These are phyloP conservation scores for Colletotrichum sp. DNA, from an alignment of 2,329 filamentous ascomycete genomes.

Conservation along the genomic window DNA sequence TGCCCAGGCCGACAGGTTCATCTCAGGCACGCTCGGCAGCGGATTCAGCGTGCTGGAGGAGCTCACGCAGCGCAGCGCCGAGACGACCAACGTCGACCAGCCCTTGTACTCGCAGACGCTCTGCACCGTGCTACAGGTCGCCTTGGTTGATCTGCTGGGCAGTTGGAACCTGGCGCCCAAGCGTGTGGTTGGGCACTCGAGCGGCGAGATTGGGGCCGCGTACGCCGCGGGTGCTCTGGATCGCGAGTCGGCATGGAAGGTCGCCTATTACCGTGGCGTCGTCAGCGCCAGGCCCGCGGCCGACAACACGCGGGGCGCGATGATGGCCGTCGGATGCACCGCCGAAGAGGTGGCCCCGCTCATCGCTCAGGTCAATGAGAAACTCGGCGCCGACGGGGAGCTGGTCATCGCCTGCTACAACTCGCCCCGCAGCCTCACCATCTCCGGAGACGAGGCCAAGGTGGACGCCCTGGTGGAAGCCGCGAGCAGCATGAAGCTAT, in stretches of 20 bases:
- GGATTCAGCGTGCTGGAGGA: constrained; percentile 25
- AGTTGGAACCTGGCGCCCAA: constrained; percentile 35
- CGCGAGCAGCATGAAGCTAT: constrained; percentile 32
- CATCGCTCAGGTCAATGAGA: constrained; percentile 23
- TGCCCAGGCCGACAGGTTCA: not conserved
- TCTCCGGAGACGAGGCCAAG: constrained; percentile 44
- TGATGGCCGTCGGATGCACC: constrained; percentile 57
- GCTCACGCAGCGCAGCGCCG: constrained; percentile 30
- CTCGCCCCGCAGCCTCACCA: constrained; percentile 54
- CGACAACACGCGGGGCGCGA: constrained; percentile 44
- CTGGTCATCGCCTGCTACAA: constrained; percentile 46
- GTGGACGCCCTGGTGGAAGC: constrained; percentile 20
- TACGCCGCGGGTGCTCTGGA: constrained; percentile 49
- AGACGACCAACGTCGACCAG: constrained; percentile 22
- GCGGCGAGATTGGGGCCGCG: constrained; percentile 54
- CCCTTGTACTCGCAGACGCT: constrained; percentile 33
- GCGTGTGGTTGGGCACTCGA: constrained; percentile 51
- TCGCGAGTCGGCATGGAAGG: constrained; percentile 46
- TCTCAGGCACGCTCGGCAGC: constrained; percentile 28
- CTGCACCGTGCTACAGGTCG: constrained; percentile 33
- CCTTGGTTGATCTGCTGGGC: constrained; percentile 29
- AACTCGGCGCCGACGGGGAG: constrained; percentile 16
- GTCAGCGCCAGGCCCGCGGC: constrained; percentile 23
- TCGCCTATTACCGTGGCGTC: constrained; percentile 34
- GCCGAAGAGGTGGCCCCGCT: constrained; percentile 25